Evolutionary conservation across 345 rosid genomes (phyloP).

Genomic region (Dipteronia dyeriana): DNA sequence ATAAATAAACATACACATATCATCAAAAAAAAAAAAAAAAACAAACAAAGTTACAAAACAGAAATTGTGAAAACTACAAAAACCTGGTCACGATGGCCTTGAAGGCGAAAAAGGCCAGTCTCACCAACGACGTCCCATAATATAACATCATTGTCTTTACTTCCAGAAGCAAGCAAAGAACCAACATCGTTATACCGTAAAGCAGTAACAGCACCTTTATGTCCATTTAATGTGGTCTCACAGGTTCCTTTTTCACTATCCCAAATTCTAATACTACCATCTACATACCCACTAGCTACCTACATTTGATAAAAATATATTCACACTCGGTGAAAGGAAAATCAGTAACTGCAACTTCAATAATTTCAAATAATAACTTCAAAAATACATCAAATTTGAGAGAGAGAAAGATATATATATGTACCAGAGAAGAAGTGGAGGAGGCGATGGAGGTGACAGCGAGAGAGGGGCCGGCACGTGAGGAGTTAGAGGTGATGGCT

Average conservation of each 20-base stretch:
- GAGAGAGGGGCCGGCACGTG: slow-evolving; percentile 48
- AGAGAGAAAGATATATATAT: background rate
- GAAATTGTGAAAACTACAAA: background rate
- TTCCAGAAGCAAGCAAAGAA: slow-evolving; percentile 86
- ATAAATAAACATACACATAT: slow-evolving; percentile 3
- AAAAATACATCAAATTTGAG: background rate
- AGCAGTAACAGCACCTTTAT: slow-evolving; percentile 86
- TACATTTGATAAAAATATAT: slow-evolving; percentile 15
- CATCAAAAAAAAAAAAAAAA: background rate
- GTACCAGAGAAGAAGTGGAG: slow-evolving; percentile 62
- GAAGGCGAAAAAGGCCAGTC: slow-evolving; percentile 76
- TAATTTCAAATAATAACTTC: background rate
- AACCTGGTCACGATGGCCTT: slow-evolving; percentile 97
- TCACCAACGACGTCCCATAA: slow-evolving; percentile 96
- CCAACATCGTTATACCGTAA: slow-evolving; percentile 66
- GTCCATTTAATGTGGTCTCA: slow-evolving; percentile 76
- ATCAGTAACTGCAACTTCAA: background rate
- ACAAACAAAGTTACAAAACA: background rate
- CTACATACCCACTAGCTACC: slow-evolving; percentile 72
- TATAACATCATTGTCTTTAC: slow-evolving; percentile 89
- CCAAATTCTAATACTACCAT: slow-evolving; percentile 92
- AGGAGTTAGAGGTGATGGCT: slow-evolving; percentile 58
- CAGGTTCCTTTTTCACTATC: slow-evolving; percentile 78
- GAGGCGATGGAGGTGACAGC: slow-evolving; percentile 64
- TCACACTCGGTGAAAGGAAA: too few relatives aligned